phyloP scores from a whole-genome alignment of 164 flowering plant species.

The Vitis labrusca region DNA sequence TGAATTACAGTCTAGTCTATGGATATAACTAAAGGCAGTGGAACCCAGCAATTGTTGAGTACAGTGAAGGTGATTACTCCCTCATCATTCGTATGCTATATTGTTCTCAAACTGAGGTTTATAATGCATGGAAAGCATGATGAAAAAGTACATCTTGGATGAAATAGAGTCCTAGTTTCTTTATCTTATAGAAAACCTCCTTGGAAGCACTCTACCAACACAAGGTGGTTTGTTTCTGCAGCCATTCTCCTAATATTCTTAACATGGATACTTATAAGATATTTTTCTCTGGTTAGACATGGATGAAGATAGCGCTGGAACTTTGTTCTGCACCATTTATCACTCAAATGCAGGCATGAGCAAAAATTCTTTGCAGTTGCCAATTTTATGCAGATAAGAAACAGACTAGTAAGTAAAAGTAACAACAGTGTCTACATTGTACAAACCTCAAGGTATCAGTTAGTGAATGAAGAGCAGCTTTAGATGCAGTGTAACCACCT shows the following conservation, averaged over 20 bases:
- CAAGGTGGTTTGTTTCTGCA: background rate
- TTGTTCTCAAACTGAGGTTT: background rate
- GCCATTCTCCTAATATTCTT: background rate
- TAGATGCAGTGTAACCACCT: slow-evolving; percentile 80
- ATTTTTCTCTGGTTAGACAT: background rate
- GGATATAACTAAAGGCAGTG: background rate
- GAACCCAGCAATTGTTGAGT: background rate
- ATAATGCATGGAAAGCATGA: background rate
- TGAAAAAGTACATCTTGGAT: background rate
- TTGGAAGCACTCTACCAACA: no score
- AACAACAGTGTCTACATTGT: background rate
- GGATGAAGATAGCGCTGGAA: no score
- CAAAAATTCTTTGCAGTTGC: background rate
- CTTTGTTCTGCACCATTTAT: no score
- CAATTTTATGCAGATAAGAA: background rate
- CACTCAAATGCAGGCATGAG: background rate
- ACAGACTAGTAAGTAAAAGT: background rate
- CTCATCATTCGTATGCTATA: no score
- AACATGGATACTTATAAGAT: background rate
- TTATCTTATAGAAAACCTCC: no score
- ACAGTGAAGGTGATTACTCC: no score
- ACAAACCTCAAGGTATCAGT: slow-evolving; percentile 76
- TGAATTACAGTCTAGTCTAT: no score
- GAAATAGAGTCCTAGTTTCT: background rate
- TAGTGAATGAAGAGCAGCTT: slow-evolving; percentile 87